phyloP scores from a whole-genome alignment of 2,329 filamentous ascomycete genomes.

The Phialophora expanda region DNA sequence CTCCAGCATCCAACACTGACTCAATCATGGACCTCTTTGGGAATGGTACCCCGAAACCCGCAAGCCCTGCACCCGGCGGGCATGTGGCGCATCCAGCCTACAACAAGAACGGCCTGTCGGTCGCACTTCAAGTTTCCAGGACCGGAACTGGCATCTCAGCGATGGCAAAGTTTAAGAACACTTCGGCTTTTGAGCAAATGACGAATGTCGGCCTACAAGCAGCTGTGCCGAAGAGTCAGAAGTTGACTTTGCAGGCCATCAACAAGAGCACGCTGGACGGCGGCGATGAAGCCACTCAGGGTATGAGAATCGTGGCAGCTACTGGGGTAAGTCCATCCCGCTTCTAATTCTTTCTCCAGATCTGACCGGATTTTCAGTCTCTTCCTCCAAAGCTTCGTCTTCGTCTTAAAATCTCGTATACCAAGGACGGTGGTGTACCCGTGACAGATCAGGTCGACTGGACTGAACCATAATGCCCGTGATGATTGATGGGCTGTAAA shows the following conservation, averaged over 20 bases:
- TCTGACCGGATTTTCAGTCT: slow-evolving; percentile 60
- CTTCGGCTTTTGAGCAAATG: slow-evolving; percentile 67
- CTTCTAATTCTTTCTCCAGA: neutral
- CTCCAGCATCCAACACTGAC: slow-evolving; percentile 64
- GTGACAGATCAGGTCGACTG: slow-evolving; percentile 95
- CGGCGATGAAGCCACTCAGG: slow-evolving; percentile 83
- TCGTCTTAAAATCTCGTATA: slow-evolving; percentile 82
- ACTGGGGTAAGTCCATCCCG: slow-evolving; percentile 75
- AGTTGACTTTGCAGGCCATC: slow-evolving; percentile 87
- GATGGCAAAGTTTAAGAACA: slow-evolving; percentile 81
- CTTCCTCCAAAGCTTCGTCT: slow-evolving; percentile 73
- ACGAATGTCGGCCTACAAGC: slow-evolving; percentile 84
- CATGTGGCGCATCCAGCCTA: slow-evolving; percentile 72
- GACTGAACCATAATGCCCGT: slow-evolving; percentile 70
- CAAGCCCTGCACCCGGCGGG: slow-evolving; percentile 52
- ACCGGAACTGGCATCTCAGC: slow-evolving; percentile 74
- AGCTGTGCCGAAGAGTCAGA: slow-evolving; percentile 95
- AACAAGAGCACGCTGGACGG: slow-evolving; percentile 76
- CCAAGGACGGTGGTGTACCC: slow-evolving; percentile 67
- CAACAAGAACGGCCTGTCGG: slow-evolving; percentile 79
- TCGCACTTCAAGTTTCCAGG: slow-evolving; percentile 83
- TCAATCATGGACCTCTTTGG: slow-evolving; percentile 93
- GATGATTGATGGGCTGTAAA: neutral
- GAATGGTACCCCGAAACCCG: slow-evolving; percentile 46
- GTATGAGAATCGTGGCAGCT: slow-evolving; percentile 83